These are phyloP conservation scores for Phoma sp. DNA, from an alignment of 2,329 filamentous ascomycete genomes.

Conservation along the genomic window DNA sequence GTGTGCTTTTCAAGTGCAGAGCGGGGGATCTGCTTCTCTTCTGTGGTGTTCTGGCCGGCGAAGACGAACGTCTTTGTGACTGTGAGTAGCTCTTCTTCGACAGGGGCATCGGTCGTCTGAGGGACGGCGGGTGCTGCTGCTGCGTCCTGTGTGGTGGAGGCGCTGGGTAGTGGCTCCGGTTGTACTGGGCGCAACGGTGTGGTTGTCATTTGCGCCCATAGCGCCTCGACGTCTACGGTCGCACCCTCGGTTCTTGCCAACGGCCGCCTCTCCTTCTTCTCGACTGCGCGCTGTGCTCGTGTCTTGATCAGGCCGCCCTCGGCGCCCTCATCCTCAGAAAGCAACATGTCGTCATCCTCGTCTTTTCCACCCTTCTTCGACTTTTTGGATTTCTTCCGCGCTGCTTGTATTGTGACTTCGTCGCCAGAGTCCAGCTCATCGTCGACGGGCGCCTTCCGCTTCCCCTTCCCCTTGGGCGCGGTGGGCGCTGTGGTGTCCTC, in stretches of 20 bases:
- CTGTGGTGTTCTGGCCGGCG: conserved; percentile 72
- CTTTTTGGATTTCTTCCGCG: conserved; percentile 59
- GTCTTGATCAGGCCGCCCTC: conserved; percentile 73
- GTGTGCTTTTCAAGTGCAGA: conserved; percentile 38
- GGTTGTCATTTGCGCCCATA: conserved; percentile 71
- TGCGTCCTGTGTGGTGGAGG: conserved; percentile 1
- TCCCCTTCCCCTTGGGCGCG: conserved; percentile 32
- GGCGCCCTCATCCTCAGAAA: conserved; percentile 54
- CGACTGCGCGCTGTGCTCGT: conserved; percentile 69
- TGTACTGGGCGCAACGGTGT: conserved; percentile 46
- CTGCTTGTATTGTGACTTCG: conserved; percentile 70
- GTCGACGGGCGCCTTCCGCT: conserved; percentile 41
- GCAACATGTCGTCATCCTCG: conserved; percentile 27
- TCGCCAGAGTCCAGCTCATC: conserved; percentile 65
- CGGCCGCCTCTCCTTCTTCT: conserved; percentile 65
- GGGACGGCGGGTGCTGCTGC: conserved; percentile 19
- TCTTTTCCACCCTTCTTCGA: conserved; percentile 32
- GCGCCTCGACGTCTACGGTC: conserved; percentile 72
- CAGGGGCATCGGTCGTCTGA: conserved; percentile 18
- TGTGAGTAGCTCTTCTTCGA: conserved; percentile 55
- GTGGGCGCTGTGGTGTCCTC: conserved; percentile 32
- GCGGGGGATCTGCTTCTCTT: conserved; percentile 70
- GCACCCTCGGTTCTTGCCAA: conserved; percentile 63
- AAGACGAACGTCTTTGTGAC: conserved; percentile 78
- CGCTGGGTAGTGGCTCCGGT: conserved; percentile 14